Evolutionary conservation across 805 yeast species (phyloP).

Genomic region (Saccharomycopsis sp.): DNA sequence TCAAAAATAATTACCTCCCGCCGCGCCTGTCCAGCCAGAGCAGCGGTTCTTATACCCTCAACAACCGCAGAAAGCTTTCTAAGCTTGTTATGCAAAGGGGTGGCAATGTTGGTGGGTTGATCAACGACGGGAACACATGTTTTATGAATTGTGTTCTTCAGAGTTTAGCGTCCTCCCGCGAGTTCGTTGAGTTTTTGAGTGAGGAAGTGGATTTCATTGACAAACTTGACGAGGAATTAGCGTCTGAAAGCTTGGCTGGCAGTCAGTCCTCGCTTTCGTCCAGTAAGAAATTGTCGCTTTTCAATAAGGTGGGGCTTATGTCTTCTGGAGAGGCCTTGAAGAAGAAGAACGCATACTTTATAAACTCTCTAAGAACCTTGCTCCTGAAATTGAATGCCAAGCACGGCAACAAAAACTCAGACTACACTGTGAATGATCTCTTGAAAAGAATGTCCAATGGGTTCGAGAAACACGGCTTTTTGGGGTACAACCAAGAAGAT

Average conservation of each 20-base stretch:
- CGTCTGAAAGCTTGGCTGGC: slow-evolving; percentile 22
- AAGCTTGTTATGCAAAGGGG: slow-evolving; percentile 48
- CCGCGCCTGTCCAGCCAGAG: neutral
- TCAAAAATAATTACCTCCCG: neutral
- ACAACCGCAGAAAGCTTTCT: slow-evolving; percentile 1
- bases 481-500: slow-evolving; percentile 90
- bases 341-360: slow-evolving; percentile 31
- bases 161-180: slow-evolving; percentile 66
- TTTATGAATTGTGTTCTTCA: slow-evolving; percentile 91
- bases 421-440: slow-evolving; percentile 54
- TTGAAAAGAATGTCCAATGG: slow-evolving; percentile 68
- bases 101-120: slow-evolving; percentile 77
- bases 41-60: neutral
- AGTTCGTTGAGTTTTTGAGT: slow-evolving; percentile 50
- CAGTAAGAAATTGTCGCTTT: slow-evolving; percentile 21
- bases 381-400: slow-evolving; percentile 48
- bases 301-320: slow-evolving; percentile 16
- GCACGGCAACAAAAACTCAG: slow-evolving; percentile 47
- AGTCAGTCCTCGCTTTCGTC: slow-evolving; percentile 19
- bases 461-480: slow-evolving; percentile 67
- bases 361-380: slow-evolving; percentile 45
- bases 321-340: slow-evolving; percentile 22
- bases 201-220: slow-evolving; percentile 28
- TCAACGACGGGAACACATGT: slow-evolving; percentile 90
- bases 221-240: slow-evolving; percentile 10